Evolutionary conservation across 192 early-diverging fungal species (phyloP), one percentile per base, ranked within the genome.

Genomic region (Coemansia sp.): DNA sequence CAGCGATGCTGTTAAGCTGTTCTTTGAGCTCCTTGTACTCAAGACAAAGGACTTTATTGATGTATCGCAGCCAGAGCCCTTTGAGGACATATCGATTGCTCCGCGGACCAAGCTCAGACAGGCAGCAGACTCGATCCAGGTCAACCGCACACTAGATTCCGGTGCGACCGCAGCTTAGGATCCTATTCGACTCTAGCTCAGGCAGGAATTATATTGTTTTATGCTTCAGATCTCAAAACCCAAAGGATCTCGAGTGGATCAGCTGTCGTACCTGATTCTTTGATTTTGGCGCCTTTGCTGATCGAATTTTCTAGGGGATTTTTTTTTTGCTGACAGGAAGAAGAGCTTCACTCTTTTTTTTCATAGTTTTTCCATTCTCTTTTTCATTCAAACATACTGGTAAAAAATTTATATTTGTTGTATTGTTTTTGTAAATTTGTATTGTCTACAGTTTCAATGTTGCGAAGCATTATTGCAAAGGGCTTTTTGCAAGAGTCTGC

Each of bases 21-120:
- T 98, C 72, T 97, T 94, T 75, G 97, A 98, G 70, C 62, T 97
- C 23, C 76, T 98, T 30, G 90, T 97, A 5, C 78, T 98, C 36
- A 88, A 91, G 60, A 93, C 95, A 1, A 90, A 88, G 62, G 87
- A 91, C 65, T 83, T 95, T 73, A 74, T 98, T 42, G 78, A 90
- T 27, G 88, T 96, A 4, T 65, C 88, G 46, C 97, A 98, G 71
- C 58, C 81, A 8, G 72, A 85, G 53, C 71, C 95, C 34, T 98
- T 86, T 83, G 93, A 88, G 19, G 90, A 93, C 39, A 94, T 98
- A 64, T 28, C 77, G 50, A 85, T 98, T 49, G 68, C 74, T 50
- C 83, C 83, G 20, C 69, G 74, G 7, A 19, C 62, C 14, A 75
- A 69, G 60, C 74, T 81, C 23, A 50, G 56, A 13, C 59, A 18